Conservation (phyloP, 2,329 filamentous ascomycete species). For the Microcyclosporella mali region DNA sequence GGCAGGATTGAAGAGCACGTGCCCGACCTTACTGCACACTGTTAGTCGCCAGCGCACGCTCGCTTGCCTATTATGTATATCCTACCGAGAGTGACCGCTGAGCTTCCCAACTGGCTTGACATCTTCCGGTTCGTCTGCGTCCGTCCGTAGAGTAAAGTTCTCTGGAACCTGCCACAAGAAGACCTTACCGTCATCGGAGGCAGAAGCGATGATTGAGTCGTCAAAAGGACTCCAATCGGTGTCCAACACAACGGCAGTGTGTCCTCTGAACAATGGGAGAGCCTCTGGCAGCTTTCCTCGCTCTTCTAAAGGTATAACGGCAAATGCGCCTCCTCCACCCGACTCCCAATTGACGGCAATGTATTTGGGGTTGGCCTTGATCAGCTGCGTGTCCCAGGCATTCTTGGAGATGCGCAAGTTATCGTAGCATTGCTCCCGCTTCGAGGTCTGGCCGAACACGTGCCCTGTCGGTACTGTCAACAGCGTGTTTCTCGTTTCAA, state of each 20-base stretch:
- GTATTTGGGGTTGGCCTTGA: conserved; percentile 96
- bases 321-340: conserved; percentile 91
- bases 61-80: neutral
- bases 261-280: conserved; percentile 90
- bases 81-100: conserved; percentile 76
- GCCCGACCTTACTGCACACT: conserved; percentile 76
- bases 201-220: conserved; percentile 84
- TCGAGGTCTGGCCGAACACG: conserved; percentile 91
- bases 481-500: conserved; percentile 8
- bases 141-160: conserved; percentile 75
- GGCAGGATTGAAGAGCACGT: conserved; percentile 95
- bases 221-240: conserved; percentile 99
- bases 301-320: conserved; percentile 86
- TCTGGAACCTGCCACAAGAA: conserved; percentile 94
- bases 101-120: conserved; percentile 76
- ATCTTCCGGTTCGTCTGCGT: conserved; percentile 75
- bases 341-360: conserved; percentile 98
- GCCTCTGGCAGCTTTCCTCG: conserved; percentile 85
- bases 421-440: conserved; percentile 98
- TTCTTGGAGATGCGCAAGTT: conserved; percentile 96
- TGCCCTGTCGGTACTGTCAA: conserved; percentile 68
- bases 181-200: conserved; percentile 92
- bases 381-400: conserved; percentile 97
- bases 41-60: conserved; percentile 21
- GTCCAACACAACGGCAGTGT: conserved; percentile 91